A percentile compares a stretch with the other conserved stretches of the same genome.
Evolutionary conservation across 2,329 filamentous ascomycete species (phyloP).

Genomic region (Alternaria tenuissima): DNA sequence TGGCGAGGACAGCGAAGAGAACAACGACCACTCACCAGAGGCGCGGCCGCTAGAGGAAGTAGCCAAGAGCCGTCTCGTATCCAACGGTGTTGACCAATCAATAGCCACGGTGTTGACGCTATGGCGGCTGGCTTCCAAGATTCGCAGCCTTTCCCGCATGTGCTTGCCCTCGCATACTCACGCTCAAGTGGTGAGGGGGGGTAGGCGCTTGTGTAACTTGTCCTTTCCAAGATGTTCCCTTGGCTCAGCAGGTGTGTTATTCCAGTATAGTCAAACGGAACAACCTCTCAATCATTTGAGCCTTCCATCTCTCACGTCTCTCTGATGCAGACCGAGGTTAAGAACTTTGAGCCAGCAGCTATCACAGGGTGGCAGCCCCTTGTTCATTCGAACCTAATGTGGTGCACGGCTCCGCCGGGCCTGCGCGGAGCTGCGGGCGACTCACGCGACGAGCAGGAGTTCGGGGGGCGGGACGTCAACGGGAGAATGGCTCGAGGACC

Average conservation of each 20-base stretch:
- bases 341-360: neutral
- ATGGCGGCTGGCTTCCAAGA: slow-evolving; percentile 8
- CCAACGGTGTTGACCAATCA: slow-evolving; percentile 18
- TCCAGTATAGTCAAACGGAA: neutral
- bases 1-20: slow-evolving; percentile 4
- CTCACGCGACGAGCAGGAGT: neutral
- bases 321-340: neutral
- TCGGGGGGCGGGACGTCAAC: neutral
- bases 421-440: neutral
- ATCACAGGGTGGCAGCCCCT: neutral
- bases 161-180: neutral
- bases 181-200: neutral
- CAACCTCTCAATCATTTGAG: neutral
- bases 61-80: slow-evolving; percentile 21
- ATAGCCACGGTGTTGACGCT: slow-evolving; percentile 1
- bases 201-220: slow-evolving; percentile 1
- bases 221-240: neutral
- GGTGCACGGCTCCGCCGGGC: neutral
- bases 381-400: neutral
- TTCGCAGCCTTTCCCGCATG: slow-evolving; percentile 14
- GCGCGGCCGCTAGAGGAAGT: slow-evolving; percentile 10
- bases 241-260: neutral
- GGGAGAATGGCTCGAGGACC: neutral
- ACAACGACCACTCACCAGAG: slow-evolving; percentile 9
- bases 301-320: neutral